These are phyloP conservation scores for Fusarium sulawesiense DNA, from an alignment of 2,329 filamentous ascomycete species.

Conservation along the genomic window DNA sequence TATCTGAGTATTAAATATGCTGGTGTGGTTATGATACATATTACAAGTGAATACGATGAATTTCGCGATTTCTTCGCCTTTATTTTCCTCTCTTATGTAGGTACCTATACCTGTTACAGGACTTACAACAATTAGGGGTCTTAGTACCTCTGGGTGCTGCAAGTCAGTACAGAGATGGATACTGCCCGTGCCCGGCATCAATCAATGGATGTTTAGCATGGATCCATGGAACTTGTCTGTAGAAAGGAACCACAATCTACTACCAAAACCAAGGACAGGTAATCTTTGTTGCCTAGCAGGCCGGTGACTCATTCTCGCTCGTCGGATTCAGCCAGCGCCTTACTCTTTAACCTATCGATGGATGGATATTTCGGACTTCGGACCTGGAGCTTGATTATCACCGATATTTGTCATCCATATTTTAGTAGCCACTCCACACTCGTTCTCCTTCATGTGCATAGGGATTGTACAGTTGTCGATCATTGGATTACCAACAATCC, in stretches of 20 bases:
- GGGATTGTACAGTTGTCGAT: neutral
- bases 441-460: neutral
- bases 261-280: neutral
- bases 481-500: neutral
- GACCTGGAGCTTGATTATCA: constrained; percentile 32
- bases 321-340: neutral
- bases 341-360: neutral
- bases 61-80: neutral
- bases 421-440: constrained; percentile 28
- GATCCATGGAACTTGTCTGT: neutral
- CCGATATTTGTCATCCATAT: constrained; percentile 46
- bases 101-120: neutral
- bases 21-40: constrained; percentile 22
- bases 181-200: neutral
- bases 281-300: constrained; percentile 2
- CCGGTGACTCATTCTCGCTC: constrained; percentile 36
- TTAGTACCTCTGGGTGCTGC: neutral
- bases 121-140: neutral
- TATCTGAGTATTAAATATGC: neutral
- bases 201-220: neutral
- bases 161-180: neutral
- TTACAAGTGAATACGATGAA: neutral
- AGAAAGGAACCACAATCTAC: constrained; percentile 6
- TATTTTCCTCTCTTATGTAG: neutral
- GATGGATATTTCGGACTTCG: constrained; percentile 36